A percentile compares a stretch with the other conserved stretches of the same genome.
These are phyloP conservation scores for Lasiodiplodia gonubiensis DNA, from an alignment of 2,329 filamentous ascomycete species.

Conservation along the genomic window DNA sequence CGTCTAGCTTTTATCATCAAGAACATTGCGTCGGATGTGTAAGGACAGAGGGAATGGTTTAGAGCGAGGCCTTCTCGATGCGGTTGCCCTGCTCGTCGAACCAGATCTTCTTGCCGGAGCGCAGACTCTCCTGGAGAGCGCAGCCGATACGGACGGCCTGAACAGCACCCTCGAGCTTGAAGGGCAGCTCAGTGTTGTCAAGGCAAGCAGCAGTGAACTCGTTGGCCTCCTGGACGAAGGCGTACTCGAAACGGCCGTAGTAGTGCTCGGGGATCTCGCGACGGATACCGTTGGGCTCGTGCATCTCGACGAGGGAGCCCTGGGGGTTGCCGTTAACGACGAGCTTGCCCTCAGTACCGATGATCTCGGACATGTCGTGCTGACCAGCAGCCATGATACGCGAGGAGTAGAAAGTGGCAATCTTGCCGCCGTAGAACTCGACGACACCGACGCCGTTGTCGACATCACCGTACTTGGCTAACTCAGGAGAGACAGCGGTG, in stretches of 20 bases:
- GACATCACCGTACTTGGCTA: conserved; percentile 63
- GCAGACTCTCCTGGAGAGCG: conserved; percentile 53
- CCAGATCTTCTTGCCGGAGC: conserved; percentile 52
- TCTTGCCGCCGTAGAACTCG: conserved; percentile 68
- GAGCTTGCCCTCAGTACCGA: conserved; percentile 69
- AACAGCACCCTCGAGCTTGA: conserved; percentile 64
- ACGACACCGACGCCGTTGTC: conserved; percentile 69
- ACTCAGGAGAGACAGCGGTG: conserved; percentile 63
- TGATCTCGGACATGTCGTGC: conserved; percentile 70
- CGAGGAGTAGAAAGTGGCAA: conserved; percentile 68
- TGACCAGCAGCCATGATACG: conserved; percentile 73
- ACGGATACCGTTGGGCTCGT: conserved; percentile 60
- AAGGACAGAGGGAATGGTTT: conserved; percentile 21
- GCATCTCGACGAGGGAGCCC: conserved; percentile 61
- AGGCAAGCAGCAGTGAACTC: conserved; percentile 67
- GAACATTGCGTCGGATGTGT: background rate
- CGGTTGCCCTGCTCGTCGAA: conserved; percentile 63
- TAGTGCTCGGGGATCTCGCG: conserved; percentile 67
- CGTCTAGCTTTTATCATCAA: background rate
- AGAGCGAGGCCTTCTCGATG: conserved; percentile 47
- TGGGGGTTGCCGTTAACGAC: conserved; percentile 65
- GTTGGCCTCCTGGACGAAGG: conserved; percentile 68
- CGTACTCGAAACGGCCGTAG: conserved; percentile 66
- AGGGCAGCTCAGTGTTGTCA: conserved; percentile 60
- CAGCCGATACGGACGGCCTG: conserved; percentile 66